Base-by-base conservation (phyloP, 2,329 filamentous ascomycete genomes). In the Phialophora verrucosa region DNA sequence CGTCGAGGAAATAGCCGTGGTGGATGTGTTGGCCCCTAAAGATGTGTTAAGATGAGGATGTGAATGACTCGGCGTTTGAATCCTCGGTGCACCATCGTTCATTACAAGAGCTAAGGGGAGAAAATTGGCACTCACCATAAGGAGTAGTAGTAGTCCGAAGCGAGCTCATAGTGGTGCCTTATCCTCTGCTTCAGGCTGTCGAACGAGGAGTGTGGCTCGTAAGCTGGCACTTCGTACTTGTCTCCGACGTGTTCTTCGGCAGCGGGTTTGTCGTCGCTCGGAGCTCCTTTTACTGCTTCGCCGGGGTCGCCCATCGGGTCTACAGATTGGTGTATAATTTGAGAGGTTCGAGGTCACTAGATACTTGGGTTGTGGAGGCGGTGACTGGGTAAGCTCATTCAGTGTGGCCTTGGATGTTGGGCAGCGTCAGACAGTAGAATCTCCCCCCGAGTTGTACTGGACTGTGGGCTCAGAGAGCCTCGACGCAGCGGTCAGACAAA, bases 21-120 rank as follows among this genome's bases (percentile, higher is more conserved):
- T 88, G 86, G 73, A 88, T 88, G 71, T 88, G 86, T 73, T 87
- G 85, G 62, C 86, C 86, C 85, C 85, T 87, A 6, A 31, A 53
- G 44, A 7, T 27, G 23, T 25, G 23, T 25, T 38, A 32, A 20
- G 14, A 8, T 44, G 4, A 44, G 38, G 17, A 44, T n/a, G 3
- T n/a, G 17, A n/a, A 44, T n/a, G 14, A 4, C 17, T 44, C 6
- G 17, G 38, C 14, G n/a, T n/a, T n/a, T n/a, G 6, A 8, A 8
- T n/a, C 6, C 17, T 44, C 17, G 38, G 38, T n/a, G 17, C 14
- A 8, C 38, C 14, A 44, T 44, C 12, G 38, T n/a, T 8, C 49
- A 8, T 10, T 51, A 5, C 35, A 49, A 31, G 57, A 51, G 25
- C 25, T 32, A 23, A 25, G 38, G 12, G n/a, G 1, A 23, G 23